These are phyloP conservation scores for Pulveroboletus ravenelii DNA, from an alignment of 768 basidiomycete species.

Conservation along the genomic window DNA sequence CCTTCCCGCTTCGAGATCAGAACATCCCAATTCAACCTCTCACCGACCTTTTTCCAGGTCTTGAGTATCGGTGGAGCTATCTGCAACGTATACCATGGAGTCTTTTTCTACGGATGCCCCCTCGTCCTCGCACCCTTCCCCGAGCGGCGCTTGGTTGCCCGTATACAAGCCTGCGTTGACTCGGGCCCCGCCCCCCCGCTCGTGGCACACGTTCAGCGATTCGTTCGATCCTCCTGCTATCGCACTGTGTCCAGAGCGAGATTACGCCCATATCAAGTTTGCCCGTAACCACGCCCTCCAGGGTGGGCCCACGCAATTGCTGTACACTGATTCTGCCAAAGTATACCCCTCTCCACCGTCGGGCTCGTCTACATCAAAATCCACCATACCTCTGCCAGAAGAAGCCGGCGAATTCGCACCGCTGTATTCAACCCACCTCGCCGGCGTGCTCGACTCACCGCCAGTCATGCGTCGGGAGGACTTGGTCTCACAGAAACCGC, in stretches of 20 bases:
- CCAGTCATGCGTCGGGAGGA: slow-evolving; percentile 30
- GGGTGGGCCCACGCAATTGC: slow-evolving; percentile 6
- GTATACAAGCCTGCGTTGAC: slow-evolving; percentile 14
- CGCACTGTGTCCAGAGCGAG: slow-evolving; percentile 13
- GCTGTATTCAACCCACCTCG: slow-evolving; percentile 25
- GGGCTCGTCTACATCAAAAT: slow-evolving; percentile 23
- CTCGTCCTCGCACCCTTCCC: slow-evolving; percentile 10
- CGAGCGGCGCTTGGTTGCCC: slow-evolving; percentile 11
- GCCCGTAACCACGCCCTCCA: slow-evolving; percentile 13
- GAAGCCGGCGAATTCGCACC: slow-evolving; percentile 14
- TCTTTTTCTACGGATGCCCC: slow-evolving; percentile 28
- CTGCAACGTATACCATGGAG: slow-evolving; percentile 30
- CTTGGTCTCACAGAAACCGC: slow-evolving; percentile 28
- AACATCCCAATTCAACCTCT: not conserved
- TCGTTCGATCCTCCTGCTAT: slow-evolving; percentile 22
- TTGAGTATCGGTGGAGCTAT: slow-evolving; percentile 30
- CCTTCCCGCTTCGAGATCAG: not conserved
- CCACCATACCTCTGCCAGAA: slow-evolving; percentile 25
- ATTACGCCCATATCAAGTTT: slow-evolving; percentile 13
- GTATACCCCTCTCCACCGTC: slow-evolving; percentile 30
- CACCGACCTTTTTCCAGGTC: slow-evolving; percentile 20
- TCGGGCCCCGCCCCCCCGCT: slow-evolving; percentile 10
- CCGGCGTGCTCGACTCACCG: slow-evolving; percentile 34
- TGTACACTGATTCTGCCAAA: slow-evolving; percentile 18
- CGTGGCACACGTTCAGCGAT: slow-evolving; percentile 20